phyloP scores from a whole-genome alignment of 345 rosid species.

The Salix koriyanagi region DNA sequence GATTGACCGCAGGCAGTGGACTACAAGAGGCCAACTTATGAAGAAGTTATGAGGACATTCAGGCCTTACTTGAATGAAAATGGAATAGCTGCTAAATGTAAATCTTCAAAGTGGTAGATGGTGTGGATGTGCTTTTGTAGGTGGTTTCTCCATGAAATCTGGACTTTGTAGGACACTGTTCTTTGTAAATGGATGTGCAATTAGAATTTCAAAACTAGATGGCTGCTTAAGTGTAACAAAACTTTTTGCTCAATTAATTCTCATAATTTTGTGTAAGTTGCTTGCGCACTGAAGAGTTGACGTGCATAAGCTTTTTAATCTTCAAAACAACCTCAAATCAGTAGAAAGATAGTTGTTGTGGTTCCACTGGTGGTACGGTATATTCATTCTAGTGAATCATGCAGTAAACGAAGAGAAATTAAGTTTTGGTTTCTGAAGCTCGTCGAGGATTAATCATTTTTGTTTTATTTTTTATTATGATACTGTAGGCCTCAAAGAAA shows the following conservation, averaged over 20 bases:
- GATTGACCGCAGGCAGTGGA: constrained; percentile 68
- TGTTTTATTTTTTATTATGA: no score
- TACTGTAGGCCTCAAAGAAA: no score
- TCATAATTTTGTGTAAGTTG: neutral
- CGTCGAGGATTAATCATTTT: no score
- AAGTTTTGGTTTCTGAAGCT: no score
- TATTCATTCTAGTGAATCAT: neutral
- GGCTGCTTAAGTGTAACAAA: constrained; percentile 27
- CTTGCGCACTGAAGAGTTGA: neutral
- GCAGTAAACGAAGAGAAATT: no score
- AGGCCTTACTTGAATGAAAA: constrained; percentile 52
- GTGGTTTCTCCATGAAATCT: constrained; percentile 10
- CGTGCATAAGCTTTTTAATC: neutral
- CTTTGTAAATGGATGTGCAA: constrained; percentile 39
- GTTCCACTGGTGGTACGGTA: neutral
- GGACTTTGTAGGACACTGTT: constrained; percentile 12
- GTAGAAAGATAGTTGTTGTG: neutral
- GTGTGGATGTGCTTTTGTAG: constrained; percentile 16
- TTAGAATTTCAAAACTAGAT: constrained; percentile 27
- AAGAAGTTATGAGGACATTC: constrained; percentile 80
- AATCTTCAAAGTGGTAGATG: constrained; percentile 83
- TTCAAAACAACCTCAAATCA: neutral
- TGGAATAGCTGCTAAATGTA: constrained; percentile 72
- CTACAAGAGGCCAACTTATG: constrained; percentile 95
- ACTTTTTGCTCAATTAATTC: neutral